Percentiles rank a stretch among this genome's conserved stretches.
Evolutionary conservation across 108 stramenopile genomes (phyloP).

Genomic region (Mediolabrus comicus): DNA sequence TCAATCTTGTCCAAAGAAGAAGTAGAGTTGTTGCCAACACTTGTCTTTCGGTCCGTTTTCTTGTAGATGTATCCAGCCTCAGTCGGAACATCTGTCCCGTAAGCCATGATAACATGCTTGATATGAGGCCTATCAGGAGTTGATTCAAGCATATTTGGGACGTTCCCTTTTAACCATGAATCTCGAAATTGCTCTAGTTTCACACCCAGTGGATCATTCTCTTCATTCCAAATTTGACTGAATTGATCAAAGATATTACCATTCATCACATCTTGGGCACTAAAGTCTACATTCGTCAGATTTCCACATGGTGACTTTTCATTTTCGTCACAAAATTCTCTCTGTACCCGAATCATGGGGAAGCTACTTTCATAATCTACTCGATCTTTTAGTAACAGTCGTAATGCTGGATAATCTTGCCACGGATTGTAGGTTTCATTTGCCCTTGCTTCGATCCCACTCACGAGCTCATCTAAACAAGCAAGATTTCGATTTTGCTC

Average conservation of each 20-base stretch:
- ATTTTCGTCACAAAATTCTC: slow-evolving; percentile 48
- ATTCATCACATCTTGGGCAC: slow-evolving; percentile 51
- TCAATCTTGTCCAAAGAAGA: background rate
- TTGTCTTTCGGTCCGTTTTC: slow-evolving; percentile 26
- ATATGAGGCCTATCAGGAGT: slow-evolving; percentile 84
- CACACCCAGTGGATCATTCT: slow-evolving; percentile 59
- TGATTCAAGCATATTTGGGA: slow-evolving; percentile 66
- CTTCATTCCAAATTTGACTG: slow-evolving; percentile 70
- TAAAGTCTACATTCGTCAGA: slow-evolving; percentile 16
- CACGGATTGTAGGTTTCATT: slow-evolving; percentile 59
- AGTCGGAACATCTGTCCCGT: slow-evolving; percentile 82
- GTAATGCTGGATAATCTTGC: slow-evolving; percentile 65
- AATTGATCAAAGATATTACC: slow-evolving; percentile 68
- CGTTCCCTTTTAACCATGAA: slow-evolving; percentile 58
- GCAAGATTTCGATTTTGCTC: slow-evolving; percentile 46
- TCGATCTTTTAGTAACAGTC: slow-evolving; percentile 58
- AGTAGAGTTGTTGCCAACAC: background rate
- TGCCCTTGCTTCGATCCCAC: slow-evolving; percentile 49
- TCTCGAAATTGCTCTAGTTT: slow-evolving; percentile 72
- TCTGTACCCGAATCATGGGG: slow-evolving; percentile 62
- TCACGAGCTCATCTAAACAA: slow-evolving; percentile 73
- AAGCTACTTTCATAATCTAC: slow-evolving; percentile 74
- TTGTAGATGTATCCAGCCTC: slow-evolving; percentile 73
- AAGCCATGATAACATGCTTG: slow-evolving; percentile 77
- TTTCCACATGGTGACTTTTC: slow-evolving; percentile 47